Evolutionary conservation across 176 grass and related monocot species (phyloP).

Genomic region (Bonia amplexicaulis): DNA sequence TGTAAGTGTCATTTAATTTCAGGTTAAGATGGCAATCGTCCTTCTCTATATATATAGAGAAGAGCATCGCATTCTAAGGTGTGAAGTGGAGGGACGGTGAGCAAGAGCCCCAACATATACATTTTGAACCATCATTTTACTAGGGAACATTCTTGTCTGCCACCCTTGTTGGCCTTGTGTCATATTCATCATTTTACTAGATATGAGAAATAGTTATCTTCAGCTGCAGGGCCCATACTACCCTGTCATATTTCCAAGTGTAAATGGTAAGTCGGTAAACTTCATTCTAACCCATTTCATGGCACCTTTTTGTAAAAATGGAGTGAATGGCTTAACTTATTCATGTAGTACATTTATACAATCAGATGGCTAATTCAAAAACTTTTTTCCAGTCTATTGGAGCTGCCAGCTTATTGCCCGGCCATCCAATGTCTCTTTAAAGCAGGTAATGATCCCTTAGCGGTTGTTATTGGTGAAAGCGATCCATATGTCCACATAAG

Average conservation of each 20-base stretch:
- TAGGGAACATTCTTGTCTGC: no score
- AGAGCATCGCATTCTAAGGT: no score
- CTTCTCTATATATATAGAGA: no score
- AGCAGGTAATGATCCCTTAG: constrained; percentile 80
- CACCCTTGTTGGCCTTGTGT: no score
- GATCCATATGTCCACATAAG: constrained; percentile 87
- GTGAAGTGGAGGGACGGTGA: no score
- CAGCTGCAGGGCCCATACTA: constrained; percentile 96
- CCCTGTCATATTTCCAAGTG: constrained; percentile 91
- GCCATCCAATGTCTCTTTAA: constrained; percentile 86
- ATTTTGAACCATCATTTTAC: no score
- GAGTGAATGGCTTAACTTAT: background rate
- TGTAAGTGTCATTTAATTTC: no score
- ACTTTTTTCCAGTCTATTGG: constrained; percentile 69
- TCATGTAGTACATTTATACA: background rate
- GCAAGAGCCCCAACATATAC: no score
- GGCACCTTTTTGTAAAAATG: background rate
- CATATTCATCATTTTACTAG: no score
- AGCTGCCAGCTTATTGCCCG: constrained; percentile 94
- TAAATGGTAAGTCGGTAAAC: constrained; percentile 51
- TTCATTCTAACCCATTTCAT: background rate
- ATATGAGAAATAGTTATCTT: constrained; percentile 90
- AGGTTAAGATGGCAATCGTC: no score
- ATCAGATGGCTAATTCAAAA: background rate
- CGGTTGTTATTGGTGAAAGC: constrained; percentile 86